phyloP scores from a whole-genome alignment of 1,284 basidiomycete species.

The Phylloporus sp. region DNA sequence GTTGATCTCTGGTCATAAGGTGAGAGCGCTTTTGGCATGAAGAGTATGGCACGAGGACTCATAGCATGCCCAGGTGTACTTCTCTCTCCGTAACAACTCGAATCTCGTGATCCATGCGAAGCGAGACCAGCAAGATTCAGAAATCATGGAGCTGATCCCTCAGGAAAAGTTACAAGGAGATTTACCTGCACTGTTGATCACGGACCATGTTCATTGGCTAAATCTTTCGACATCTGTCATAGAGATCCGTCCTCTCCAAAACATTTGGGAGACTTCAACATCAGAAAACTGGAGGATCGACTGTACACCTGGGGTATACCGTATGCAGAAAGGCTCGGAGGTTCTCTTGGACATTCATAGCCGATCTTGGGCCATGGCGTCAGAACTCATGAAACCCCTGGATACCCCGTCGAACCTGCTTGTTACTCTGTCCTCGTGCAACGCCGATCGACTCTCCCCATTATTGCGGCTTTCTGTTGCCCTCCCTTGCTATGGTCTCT shows the following conservation, averaged over 20 bases:
- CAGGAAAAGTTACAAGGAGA: constrained; percentile 43
- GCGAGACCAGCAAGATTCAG: constrained; percentile 15
- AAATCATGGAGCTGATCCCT: constrained; percentile 46
- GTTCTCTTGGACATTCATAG: neutral
- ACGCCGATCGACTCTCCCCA: neutral
- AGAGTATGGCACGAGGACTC: neutral
- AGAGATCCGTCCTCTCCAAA: neutral
- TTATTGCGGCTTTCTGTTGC: neutral
- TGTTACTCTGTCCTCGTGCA: neutral
- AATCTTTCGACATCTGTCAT: constrained; percentile 26
- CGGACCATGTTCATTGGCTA: constrained; percentile 50
- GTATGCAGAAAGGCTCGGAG: neutral
- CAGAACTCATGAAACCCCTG: neutral
- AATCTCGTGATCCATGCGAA: constrained; percentile 40
- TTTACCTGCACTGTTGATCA: constrained; percentile 45
- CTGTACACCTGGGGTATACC: neutral
- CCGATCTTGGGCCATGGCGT: neutral
- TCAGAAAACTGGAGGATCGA: constrained; percentile 4
- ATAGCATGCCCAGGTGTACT: constrained; percentile 35
- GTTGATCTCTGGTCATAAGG: constrained; percentile 33
- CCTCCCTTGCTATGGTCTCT: neutral
- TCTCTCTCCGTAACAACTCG: constrained; percentile 32
- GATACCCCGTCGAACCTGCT: neutral
- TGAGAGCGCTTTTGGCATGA: constrained; percentile 4
- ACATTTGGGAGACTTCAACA: neutral